Evolutionary conservation across 2,329 filamentous ascomycete genomes (phyloP).

Genomic region (Trichoderma breve): DNA sequence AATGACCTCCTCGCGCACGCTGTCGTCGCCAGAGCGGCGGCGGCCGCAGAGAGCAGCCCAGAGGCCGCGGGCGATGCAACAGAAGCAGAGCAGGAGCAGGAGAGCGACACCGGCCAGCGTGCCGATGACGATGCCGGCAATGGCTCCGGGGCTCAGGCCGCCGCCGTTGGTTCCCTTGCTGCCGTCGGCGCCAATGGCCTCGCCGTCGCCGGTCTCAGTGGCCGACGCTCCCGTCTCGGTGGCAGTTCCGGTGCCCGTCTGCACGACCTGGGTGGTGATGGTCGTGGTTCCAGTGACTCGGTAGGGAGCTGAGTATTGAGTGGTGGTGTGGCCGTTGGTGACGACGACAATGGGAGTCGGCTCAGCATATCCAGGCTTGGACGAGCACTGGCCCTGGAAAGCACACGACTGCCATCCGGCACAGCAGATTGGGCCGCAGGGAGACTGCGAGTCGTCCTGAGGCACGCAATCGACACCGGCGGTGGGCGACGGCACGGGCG

Average conservation of each 20-base stretch:
- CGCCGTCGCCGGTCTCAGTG: constrained; percentile 46
- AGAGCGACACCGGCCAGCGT: constrained; percentile 65
- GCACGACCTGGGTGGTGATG: constrained; percentile 43
- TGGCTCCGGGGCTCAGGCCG: constrained; percentile 66
- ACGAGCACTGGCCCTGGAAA: constrained; percentile 54
- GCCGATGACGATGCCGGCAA: constrained; percentile 78
- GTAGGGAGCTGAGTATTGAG: constrained; percentile 50
- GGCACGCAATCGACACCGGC: constrained; percentile 50
- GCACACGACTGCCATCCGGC: constrained; percentile 67
- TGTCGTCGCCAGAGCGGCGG: constrained; percentile 39
- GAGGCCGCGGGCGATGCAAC: constrained; percentile 63
- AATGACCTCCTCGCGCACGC: constrained; percentile 52
- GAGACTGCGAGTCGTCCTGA: constrained; percentile 51
- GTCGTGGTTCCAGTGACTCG: constrained; percentile 57
- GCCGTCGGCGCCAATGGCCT: constrained; percentile 37
- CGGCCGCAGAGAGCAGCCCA: constrained; percentile 65
- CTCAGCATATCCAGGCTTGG: constrained; percentile 49
- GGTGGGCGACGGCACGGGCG: constrained; percentile 45
- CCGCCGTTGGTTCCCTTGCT: constrained; percentile 40
- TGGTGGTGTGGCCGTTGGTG: constrained; percentile 50
- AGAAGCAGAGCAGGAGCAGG: constrained; percentile 70
- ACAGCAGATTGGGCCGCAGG: constrained; percentile 71
- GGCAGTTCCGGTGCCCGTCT: constrained; percentile 13
- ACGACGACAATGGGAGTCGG: constrained; percentile 45
- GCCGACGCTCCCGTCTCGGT: constrained; percentile 42